A percentile compares a stretch with the other conserved stretches of the same genome.
These are phyloP conservation scores for Ceratocystis huliohia DNA, from an alignment of 2,329 filamentous ascomycete genomes.

Conservation along the genomic window DNA sequence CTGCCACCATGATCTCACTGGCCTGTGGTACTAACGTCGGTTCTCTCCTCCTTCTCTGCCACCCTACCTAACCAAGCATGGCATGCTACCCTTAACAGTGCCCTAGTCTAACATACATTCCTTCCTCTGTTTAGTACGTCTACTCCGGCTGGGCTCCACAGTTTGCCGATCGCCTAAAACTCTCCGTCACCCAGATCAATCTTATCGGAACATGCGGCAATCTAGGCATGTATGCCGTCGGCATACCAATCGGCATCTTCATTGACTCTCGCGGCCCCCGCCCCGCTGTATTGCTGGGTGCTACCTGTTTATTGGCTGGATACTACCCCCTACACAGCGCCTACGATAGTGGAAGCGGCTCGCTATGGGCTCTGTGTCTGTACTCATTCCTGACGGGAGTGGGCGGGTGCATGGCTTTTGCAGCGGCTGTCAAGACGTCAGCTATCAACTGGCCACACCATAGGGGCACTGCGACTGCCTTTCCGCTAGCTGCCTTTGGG, in stretches of 20 bases:
- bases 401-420: constrained; percentile 84
- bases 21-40: constrained; percentile 87
- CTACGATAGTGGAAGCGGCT: constrained; percentile 53
- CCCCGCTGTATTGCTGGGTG: constrained; percentile 62
- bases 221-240: constrained; percentile 84
- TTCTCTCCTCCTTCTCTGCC: constrained; percentile 19
- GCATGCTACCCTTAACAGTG: neutral
- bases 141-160: constrained; percentile 97
- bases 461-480: constrained; percentile 84
- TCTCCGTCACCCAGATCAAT: constrained; percentile 88
- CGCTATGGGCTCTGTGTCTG: constrained; percentile 56
- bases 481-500: constrained; percentile 84
- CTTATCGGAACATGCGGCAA: constrained; percentile 78
- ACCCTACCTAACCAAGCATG: no score
- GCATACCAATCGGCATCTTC: constrained; percentile 78
- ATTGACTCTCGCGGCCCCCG: constrained; percentile 73
- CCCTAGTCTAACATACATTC: constrained; percentile 13
- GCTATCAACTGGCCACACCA: constrained; percentile 86
- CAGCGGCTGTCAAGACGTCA: constrained; percentile 70
- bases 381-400: constrained; percentile 77
- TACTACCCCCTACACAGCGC: constrained; percentile 79
- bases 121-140: constrained; percentile 55
- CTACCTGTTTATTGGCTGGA: constrained; percentile 58
- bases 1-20: constrained; percentile 71
- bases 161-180: constrained; percentile 72